These are phyloP conservation scores for Ceratocystis lukuohia DNA, from an alignment of 2,329 filamentous ascomycete genomes.

Conservation along the genomic window DNA sequence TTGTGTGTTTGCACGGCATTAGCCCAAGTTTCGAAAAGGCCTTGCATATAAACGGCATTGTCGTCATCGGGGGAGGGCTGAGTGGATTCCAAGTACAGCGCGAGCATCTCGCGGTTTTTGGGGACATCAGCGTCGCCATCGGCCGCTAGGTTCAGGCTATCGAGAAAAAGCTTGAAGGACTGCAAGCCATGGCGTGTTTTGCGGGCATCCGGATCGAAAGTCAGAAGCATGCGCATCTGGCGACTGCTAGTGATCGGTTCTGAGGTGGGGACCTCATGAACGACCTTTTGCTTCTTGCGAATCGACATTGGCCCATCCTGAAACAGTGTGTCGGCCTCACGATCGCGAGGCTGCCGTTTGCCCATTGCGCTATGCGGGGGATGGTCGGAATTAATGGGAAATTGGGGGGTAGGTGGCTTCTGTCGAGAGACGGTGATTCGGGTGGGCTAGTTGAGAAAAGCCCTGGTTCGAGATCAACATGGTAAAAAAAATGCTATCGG, in stretches of 20 bases:
- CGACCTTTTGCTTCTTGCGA: constrained; percentile 42
- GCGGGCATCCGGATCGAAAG: constrained; percentile 56
- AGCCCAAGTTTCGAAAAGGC: constrained; percentile 79
- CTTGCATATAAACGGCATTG: constrained; percentile 51
- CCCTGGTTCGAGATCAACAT: neutral
- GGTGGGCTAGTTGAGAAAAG: neutral
- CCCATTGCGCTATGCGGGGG: constrained; percentile 27
- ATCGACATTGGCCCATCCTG: constrained; percentile 20
- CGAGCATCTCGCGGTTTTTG: constrained; percentile 46
- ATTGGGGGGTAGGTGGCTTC: neutral
- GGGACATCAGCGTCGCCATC: constrained; percentile 30
- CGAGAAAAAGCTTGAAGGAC: constrained; percentile 58
- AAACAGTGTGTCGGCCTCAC: constrained; percentile 31
- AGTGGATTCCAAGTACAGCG: constrained; percentile 51
- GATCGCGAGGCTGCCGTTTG: constrained; percentile 32
- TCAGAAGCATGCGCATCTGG: constrained; percentile 55
- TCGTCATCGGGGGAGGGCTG: constrained; percentile 34
- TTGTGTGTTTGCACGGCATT: constrained; percentile 69
- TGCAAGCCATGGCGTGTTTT: constrained; percentile 56
- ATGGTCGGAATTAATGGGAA: neutral
- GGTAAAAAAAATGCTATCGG: constrained; percentile 11
- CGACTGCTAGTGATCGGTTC: constrained; percentile 50
- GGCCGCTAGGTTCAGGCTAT: constrained; percentile 39
- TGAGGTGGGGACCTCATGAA: constrained; percentile 42
- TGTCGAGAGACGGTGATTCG: neutral